phyloP scores from a whole-genome alignment of 441 rosid genomes.

The Erodium moschatum region DNA sequence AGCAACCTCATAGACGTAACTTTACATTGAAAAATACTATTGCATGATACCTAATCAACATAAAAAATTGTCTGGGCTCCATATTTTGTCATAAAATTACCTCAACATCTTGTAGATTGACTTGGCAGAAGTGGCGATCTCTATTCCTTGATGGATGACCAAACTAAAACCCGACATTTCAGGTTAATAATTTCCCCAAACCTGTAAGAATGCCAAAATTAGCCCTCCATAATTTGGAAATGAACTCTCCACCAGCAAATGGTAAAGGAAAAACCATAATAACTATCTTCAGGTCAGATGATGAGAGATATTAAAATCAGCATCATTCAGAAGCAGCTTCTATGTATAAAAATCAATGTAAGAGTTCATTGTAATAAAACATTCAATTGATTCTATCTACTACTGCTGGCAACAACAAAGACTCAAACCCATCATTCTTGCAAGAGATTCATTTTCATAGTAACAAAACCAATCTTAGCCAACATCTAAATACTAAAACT shows the following conservation, averaged over 20 bases:
- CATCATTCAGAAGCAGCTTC: not conserved
- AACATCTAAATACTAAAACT: not conserved
- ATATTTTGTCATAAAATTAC: conserved; percentile 26
- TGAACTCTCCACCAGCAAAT: not conserved
- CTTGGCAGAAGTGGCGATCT: conserved; percentile 9
- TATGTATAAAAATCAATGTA: not conserved
- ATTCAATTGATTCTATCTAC: too few relatives aligned
- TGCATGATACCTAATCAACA: conserved; percentile 1
- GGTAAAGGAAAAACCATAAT: not conserved
- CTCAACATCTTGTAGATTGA: conserved; percentile 21
- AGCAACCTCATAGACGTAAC: not conserved
- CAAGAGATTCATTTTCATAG: not conserved
- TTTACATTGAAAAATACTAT: conserved; percentile 2
- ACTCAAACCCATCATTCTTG: too few relatives aligned
- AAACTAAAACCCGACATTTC: conserved; percentile 1
- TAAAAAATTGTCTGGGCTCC: conserved; percentile 11
- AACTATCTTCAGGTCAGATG: not conserved
- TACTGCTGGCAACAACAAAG: too few relatives aligned
- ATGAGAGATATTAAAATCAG: not conserved
- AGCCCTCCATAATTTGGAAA: not conserved
- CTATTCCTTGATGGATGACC: conserved; percentile 14
- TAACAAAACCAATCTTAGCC: not conserved
- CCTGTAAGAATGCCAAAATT: not conserved
- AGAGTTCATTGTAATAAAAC: not conserved
- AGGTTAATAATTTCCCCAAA: not conserved